These are phyloP conservation scores for Wickerhamomyces queroliae DNA, from an alignment of 805 yeast species.

Conservation along the genomic window DNA sequence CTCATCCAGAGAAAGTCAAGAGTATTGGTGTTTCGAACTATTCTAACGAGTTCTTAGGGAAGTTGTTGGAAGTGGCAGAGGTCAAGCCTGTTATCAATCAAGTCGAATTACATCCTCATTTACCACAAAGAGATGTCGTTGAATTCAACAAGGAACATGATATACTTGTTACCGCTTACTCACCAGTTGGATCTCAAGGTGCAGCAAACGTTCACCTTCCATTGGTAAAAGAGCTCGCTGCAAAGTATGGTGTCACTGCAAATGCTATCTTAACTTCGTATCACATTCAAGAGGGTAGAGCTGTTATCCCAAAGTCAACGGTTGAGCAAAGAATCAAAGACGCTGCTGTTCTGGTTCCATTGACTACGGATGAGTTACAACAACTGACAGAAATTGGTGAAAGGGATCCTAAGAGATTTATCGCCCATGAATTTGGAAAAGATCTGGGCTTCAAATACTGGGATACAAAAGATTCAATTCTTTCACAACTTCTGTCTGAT, in stretches of 20 bases:
- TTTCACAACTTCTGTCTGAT: no score
- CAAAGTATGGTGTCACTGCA: slow-evolving; percentile 43
- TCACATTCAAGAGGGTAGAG: slow-evolving; percentile 53
- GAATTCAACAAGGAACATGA: slow-evolving; percentile 44
- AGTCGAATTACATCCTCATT: slow-evolving; percentile 65
- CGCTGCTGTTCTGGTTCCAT: slow-evolving; percentile 26
- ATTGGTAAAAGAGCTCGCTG: slow-evolving; percentile 44
- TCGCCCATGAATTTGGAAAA: slow-evolving; percentile 9
- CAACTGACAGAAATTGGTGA: slow-evolving; percentile 24
- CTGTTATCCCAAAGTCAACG: slow-evolving; percentile 61
- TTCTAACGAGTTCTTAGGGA: slow-evolving; percentile 29
- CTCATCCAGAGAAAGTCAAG: slow-evolving; percentile 36
- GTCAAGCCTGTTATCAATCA: slow-evolving; percentile 49
- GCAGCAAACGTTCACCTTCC: slow-evolving; percentile 54
- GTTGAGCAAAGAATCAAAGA: slow-evolving; percentile 51
- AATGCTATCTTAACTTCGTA: slow-evolving; percentile 58
- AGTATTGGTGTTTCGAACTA: slow-evolving; percentile 55
- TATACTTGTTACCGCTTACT: slow-evolving; percentile 47
- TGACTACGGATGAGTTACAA: slow-evolving; percentile 34
- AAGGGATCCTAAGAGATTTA: slow-evolving; percentile 21
- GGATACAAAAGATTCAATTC: background rate
- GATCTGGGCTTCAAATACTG: slow-evolving; percentile 1
- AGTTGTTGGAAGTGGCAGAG: slow-evolving; percentile 31
- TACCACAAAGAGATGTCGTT: slow-evolving; percentile 54
- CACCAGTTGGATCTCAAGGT: slow-evolving; percentile 59